Percentiles rank a stretch among this genome's conserved stretches.
phyloP scores from a whole-genome alignment of 2,329 filamentous ascomycete genomes.

The Aspergillus alliaceus region DNA sequence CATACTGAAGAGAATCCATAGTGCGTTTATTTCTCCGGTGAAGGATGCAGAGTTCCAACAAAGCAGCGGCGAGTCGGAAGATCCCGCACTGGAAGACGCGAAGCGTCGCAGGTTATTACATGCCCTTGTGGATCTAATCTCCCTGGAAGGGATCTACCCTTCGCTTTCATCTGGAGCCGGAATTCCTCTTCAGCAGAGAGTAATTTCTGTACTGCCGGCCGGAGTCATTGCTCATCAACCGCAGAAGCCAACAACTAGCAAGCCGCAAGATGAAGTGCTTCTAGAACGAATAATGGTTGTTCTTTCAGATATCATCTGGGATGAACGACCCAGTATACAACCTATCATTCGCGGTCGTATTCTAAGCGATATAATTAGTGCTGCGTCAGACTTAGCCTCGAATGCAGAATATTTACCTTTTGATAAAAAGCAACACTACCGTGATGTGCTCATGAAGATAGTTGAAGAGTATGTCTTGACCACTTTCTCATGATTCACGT shows the following conservation, averaged over 20 bases:
- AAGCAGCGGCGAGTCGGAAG: constrained; percentile 16
- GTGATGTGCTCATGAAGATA: constrained; percentile 26
- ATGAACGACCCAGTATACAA: constrained; percentile 38
- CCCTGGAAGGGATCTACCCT: constrained; percentile 47
- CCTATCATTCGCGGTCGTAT: constrained; percentile 40
- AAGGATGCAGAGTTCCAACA: constrained; percentile 9
- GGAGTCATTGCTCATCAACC: constrained; percentile 43
- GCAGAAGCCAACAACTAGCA: constrained; percentile 14
- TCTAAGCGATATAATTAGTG: constrained; percentile 43
- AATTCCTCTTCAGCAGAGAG: constrained; percentile 44
- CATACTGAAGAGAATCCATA: constrained; percentile 36
- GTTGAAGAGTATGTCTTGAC: constrained; percentile 34
- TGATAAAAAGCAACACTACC: constrained; percentile 20
- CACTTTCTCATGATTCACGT: background rate
- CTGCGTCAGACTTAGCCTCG: constrained; percentile 38
- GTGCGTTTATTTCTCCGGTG: constrained; percentile 30
- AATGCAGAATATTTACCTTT: constrained; percentile 28
- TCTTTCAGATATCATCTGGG: constrained; percentile 32
- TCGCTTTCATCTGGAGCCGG: constrained; percentile 44
- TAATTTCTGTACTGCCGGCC: constrained; percentile 44
- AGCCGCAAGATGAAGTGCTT: constrained; percentile 29
- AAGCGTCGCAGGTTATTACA: constrained; percentile 40
- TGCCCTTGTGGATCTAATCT: constrained; percentile 44
- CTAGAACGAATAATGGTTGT: constrained; percentile 30
- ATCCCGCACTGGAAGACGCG: constrained; percentile 41